A percentile compares a stretch with the other conserved stretches of the same genome.
Conservation (phyloP, 148 eudicot species). For the Camellia sinensis region DNA sequence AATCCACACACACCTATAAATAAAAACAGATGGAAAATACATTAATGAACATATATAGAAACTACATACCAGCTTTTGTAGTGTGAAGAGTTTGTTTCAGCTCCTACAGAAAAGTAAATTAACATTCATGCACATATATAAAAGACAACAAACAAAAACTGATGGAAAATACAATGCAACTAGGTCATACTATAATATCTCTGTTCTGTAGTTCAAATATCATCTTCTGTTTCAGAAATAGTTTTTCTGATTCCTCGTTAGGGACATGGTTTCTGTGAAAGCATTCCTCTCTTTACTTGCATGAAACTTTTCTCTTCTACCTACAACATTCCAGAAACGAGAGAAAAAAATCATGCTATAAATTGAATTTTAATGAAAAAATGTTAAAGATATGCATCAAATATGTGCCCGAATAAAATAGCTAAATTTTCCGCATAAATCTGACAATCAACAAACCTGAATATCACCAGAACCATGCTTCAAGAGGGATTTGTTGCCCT, state of each 20-base stretch:
- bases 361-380: conserved; percentile 4
- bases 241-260: conserved; percentile 52
- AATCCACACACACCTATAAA: conserved; percentile 44
- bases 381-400: not conserved
- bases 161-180: not conserved
- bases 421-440: not conserved
- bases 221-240: conserved; percentile 37
- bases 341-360: conserved; percentile 5
- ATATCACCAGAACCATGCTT: conserved; percentile 35
- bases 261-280: conserved; percentile 15
- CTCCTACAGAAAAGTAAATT: too few relatives aligned
- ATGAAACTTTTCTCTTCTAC: conserved; percentile 33
- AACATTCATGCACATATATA: not conserved
- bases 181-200: conserved; percentile 60
- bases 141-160: not conserved
- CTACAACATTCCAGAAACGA: not conserved
- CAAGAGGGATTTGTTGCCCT: conserved; percentile 40
- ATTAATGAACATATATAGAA: not conserved
- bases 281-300: conserved; percentile 34
- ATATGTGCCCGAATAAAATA: too few relatives aligned
- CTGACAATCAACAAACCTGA: conserved; percentile 31
- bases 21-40: conserved; percentile 23
- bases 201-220: conserved; percentile 37
- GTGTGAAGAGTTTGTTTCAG: conserved; percentile 8
- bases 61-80: conserved; percentile 89